A percentile compares a stretch with the other conserved stretches of the same genome.
phyloP scores from a whole-genome alignment of 2,329 filamentous ascomycete species.

The Pleomassaria siparia region DNA sequence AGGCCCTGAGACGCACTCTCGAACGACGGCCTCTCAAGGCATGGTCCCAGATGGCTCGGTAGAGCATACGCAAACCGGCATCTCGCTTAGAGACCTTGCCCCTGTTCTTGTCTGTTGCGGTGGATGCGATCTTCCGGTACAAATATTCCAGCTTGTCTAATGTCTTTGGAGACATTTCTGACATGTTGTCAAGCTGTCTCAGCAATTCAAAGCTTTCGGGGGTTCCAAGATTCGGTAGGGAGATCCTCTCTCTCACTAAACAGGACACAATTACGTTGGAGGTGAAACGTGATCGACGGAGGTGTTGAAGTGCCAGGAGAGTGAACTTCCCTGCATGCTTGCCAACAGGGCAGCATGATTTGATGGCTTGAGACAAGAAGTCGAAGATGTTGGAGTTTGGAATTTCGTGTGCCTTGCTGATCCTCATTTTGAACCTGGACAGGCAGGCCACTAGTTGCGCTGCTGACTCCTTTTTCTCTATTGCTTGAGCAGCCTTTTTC shows the following conservation, averaged over 20 bases:
- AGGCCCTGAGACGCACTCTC: not conserved
- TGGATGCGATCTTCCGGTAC: not conserved
- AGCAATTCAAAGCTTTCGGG: constrained; percentile 14
- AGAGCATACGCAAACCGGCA: constrained; percentile 4
- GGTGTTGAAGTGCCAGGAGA: not conserved
- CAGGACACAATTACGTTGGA: not conserved
- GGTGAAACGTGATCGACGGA: not conserved
- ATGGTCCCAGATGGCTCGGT: constrained; percentile 2
- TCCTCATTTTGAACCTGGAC: constrained; percentile 11
- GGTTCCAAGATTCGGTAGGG: not conserved
- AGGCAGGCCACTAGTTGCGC: constrained; percentile 10
- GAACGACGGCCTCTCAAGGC: not conserved
- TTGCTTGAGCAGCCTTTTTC: not conserved
- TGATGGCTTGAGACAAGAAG: not conserved
- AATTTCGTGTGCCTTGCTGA: not conserved
- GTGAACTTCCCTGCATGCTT: not conserved
- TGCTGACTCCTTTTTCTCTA: not conserved
- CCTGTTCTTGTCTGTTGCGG: not conserved
- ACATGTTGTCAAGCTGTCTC: constrained; percentile 8
- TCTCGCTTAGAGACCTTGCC: not conserved
- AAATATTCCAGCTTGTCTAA: not conserved
- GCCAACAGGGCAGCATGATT: not conserved
- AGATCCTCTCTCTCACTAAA: not conserved
- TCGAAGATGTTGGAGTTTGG: not conserved
- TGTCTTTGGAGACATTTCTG: not conserved